Evolutionary conservation across 106 monocot species (phyloP), one percentile per base, ranked within the genome.

Genomic region (Alisma plantagoaquatica): DNA sequence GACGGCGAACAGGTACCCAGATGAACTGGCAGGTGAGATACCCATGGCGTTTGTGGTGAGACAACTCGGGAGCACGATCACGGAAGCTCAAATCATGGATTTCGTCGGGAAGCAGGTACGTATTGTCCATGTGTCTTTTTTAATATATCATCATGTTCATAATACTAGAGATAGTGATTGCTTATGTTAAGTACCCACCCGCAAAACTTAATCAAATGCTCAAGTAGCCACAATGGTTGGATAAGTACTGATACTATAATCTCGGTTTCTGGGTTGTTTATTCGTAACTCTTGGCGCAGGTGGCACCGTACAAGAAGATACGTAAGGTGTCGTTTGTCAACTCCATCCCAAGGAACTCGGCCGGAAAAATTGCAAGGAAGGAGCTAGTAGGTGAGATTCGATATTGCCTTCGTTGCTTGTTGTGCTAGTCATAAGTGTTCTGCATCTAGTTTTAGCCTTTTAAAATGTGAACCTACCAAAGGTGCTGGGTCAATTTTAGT

Each of bases 1-100:
- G n/a, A n/a, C n/a, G n/a, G n/a, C n/a, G n/a, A n/a, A 10, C 62
- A 85, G 76, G 54, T 80, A 80, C 54, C 84, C 84, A 12, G 54
- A 85, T 67, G 84, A 85, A 70, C 79, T 73, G 35, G 79, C 73
- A 44, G 84, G 84, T 23, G 53, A 85, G 42, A 76, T 85, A 59
- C 80, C 80, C 9, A 67, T 80, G 84, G 76, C 84, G 16, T 80
- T 76, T 59, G 53, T 80, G 17, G 76, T 76, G 31, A 80, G 76
- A 60, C 64, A 64, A 66, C 70, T 69, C 28, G 76, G 69, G 26
- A 76, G 71, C 44, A 62, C 25, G 31, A 11, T 80, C 29, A 73
- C 18, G n/a, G 61, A 76, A 22, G n/a, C 53, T 46, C 47, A 73
- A 66, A 53, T 80, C 45, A 80, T 76, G 62, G 69, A 76, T 70